phyloP scores from a whole-genome alignment of 805 yeast genomes.

The Candida pseudoglaebosa region DNA sequence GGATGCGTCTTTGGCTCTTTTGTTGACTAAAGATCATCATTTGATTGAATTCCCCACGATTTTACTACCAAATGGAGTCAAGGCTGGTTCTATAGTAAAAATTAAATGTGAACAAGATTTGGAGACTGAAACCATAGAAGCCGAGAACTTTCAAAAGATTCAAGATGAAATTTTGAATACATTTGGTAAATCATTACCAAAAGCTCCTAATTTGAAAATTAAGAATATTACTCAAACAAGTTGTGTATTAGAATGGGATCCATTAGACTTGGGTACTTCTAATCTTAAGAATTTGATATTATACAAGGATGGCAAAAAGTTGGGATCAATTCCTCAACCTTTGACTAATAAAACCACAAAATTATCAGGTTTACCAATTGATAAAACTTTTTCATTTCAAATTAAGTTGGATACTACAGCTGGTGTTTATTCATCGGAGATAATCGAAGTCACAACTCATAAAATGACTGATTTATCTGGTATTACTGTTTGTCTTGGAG shows the following conservation, averaged over 20 bases:
- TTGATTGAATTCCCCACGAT: conserved; percentile 96
- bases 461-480: conserved; percentile 96
- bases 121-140: conserved; percentile 60
- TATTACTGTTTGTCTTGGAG: conserved; percentile 86
- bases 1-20: conserved; percentile 89
- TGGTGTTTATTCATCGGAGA: conserved; percentile 72
- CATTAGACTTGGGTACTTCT: conserved; percentile 78
- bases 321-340: conserved; percentile 85
- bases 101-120: conserved; percentile 78
- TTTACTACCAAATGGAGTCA: conserved; percentile 81
- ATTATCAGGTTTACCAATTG: conserved; percentile 86
- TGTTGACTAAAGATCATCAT: conserved; percentile 89
- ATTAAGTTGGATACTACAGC: conserved; percentile 84
- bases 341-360: conserved; percentile 74
- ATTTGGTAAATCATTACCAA: conserved; percentile 73
- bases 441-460: conserved; percentile 72
- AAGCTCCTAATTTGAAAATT: conserved; percentile 61
- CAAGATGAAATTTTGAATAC: conserved; percentile 71
- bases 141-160: conserved; percentile 51
- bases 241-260: conserved; percentile 93
- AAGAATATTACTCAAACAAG: conserved; percentile 90
- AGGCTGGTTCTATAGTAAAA: conserved; percentile 88
- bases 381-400: conserved; percentile 74
- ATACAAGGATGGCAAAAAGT: conserved; percentile 67
- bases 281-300: conserved; percentile 70